These are phyloP conservation scores for Yarrowia osloensis DNA, from an alignment of 805 yeast species.

Conservation along the genomic window DNA sequence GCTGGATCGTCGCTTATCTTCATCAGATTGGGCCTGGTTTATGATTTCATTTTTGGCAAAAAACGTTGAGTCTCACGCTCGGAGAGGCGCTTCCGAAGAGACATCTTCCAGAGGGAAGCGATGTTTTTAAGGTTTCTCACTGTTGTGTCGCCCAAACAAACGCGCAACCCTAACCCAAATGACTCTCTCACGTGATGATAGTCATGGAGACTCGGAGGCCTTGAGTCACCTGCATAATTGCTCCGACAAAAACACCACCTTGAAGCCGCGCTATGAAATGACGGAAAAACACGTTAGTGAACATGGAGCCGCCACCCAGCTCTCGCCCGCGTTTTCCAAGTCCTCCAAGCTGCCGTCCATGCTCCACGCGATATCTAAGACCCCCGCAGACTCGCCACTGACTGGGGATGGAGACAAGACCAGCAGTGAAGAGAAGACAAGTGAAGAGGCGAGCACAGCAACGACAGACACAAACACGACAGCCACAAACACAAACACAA, in stretches of 20 bases:
- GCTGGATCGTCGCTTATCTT: not conserved
- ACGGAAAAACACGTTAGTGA: slow-evolving; percentile 4
- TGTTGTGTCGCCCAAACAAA: no score
- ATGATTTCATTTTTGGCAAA: no score
- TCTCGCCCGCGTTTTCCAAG: not conserved
- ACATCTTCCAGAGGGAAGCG: no score
- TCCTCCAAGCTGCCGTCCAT: slow-evolving; percentile 6
- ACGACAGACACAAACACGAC: not conserved
- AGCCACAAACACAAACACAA: not conserved
- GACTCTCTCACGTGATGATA: slow-evolving; percentile 30
- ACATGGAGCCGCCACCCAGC: slow-evolving; percentile 2
- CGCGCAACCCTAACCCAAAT: slow-evolving; percentile 5
- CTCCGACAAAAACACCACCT: not conserved
- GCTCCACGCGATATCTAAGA: not conserved
- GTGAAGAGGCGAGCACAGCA: no score
- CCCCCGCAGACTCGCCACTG: not conserved
- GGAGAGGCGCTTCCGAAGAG: no score
- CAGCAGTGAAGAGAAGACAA: not conserved
- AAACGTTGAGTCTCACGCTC: no score
- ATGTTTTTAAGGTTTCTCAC: no score
- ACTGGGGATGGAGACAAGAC: not conserved
- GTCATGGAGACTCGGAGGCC: slow-evolving; percentile 3
- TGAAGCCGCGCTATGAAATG: slow-evolving; percentile 13
- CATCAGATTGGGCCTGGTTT: not conserved
- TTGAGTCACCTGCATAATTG: slow-evolving; percentile 24